phyloP scores from a whole-genome alignment of 2,329 filamentous ascomycete species.

The Teratosphaeria zuluensis region DNA sequence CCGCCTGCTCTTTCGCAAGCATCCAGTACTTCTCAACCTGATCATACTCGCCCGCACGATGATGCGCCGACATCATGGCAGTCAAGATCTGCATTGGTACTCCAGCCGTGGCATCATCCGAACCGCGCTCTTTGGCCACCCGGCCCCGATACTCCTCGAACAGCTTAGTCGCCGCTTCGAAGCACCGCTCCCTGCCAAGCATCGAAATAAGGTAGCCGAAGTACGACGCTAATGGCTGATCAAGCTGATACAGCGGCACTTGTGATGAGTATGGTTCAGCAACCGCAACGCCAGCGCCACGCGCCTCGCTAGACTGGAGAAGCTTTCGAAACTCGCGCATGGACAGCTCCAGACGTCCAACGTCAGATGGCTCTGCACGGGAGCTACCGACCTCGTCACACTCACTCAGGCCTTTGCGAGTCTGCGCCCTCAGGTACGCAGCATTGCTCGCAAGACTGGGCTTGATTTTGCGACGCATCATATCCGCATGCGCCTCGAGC shows the following conservation, averaged over 20 bases:
- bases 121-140: not conserved
- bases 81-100: slow-evolving; percentile 23
- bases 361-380: slow-evolving; percentile 26
- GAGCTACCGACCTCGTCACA: slow-evolving; percentile 31
- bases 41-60: slow-evolving; percentile 47
- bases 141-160: slow-evolving; percentile 41
- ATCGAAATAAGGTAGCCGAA: slow-evolving; percentile 48
- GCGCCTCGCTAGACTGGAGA: not conserved
- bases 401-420: slow-evolving; percentile 10
- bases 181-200: slow-evolving; percentile 39
- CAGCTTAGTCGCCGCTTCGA: slow-evolving; percentile 44
- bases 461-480: slow-evolving; percentile 30
- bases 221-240: slow-evolving; percentile 32
- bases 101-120: not conserved
- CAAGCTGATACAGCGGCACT: slow-evolving; percentile 26
- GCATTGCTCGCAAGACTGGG: slow-evolving; percentile 36
- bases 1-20: slow-evolving; percentile 46
- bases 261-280: slow-evolving; percentile 28
- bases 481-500: slow-evolving; percentile 37
- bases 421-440: slow-evolving; percentile 29
- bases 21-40: slow-evolving; percentile 60
- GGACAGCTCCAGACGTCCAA: slow-evolving; percentile 24
- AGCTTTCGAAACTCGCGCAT: slow-evolving; percentile 23
- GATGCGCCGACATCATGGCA: slow-evolving; percentile 59
- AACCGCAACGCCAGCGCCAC: slow-evolving; percentile 24